A percentile compares a stretch with the other conserved stretches of the same genome.
Evolutionary conservation across 176 grass and related monocot species (phyloP).

Genomic region (Aegilops tauschii): DNA sequence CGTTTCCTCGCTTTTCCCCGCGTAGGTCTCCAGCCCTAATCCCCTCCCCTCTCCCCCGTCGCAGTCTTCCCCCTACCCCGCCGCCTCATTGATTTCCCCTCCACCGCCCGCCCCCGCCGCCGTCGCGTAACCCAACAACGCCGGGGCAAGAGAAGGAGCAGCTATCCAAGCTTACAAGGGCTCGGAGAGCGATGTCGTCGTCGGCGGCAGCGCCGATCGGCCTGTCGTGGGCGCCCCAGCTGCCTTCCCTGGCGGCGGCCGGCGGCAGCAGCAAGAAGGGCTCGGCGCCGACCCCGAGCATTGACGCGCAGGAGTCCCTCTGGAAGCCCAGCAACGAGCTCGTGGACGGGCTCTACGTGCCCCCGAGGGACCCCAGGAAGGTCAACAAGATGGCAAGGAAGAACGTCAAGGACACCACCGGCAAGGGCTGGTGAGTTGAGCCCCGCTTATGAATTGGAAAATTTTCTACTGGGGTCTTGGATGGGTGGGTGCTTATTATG

Average conservation of each 20-base stretch:
- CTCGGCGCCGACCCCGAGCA: not conserved
- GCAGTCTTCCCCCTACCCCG: not conserved
- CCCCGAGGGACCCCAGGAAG: conserved; percentile 70
- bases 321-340: conserved; percentile 58
- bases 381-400: conserved; percentile 70
- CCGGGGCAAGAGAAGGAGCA: not conserved
- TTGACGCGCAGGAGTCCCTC: conserved; percentile 22
- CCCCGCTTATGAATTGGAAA: not conserved
- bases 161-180: too few species aligned
- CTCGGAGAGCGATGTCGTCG: conserved; percentile 24
- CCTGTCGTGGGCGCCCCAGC: conserved; percentile 80
- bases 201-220: conserved; percentile 38
- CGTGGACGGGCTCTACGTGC: conserved; percentile 78
- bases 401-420: conserved; percentile 76
- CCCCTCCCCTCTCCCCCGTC: not conserved
- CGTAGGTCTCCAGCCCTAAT: not conserved
- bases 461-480: not conserved
- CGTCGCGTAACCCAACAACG: not conserved
- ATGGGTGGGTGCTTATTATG: conserved; percentile 7
- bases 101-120: not conserved
- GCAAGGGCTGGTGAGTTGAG: conserved; percentile 66
- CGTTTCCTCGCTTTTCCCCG: too few species aligned
- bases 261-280: conserved; percentile 37
- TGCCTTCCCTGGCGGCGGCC: conserved; percentile 34
- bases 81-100: not conserved